phyloP scores from a whole-genome alignment of 768 basidiomycete species.

The Suillus placidus region DNA sequence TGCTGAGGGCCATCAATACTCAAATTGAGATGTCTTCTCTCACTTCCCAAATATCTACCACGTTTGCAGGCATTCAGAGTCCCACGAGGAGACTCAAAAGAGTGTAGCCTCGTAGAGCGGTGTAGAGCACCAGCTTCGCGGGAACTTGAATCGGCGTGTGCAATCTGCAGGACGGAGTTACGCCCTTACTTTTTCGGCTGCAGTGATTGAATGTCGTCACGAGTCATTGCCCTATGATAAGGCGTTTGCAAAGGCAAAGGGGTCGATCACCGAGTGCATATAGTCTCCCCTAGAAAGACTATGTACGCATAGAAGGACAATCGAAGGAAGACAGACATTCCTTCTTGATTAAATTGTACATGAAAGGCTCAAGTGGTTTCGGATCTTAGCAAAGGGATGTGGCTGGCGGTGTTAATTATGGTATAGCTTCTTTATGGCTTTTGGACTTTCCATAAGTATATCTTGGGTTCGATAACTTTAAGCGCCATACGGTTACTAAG shows the following conservation, averaged over 20 bases:
- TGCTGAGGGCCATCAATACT: not conserved
- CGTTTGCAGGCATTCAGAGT: not conserved
- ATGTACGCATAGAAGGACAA: not conserved
- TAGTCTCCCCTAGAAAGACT: not conserved
- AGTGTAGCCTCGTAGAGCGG: not conserved
- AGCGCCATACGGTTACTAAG: not conserved
- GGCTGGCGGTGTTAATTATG: not conserved
- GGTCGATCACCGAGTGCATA: not conserved
- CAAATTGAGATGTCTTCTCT: not conserved
- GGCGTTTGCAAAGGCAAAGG: slow-evolving; percentile 6
- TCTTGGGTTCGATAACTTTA: not conserved
- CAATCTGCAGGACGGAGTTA: not conserved
- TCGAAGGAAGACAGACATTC: not conserved
- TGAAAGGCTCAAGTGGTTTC: not conserved
- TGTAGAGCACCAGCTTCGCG: not conserved
- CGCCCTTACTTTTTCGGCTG: not conserved
- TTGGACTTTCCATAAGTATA: not conserved
- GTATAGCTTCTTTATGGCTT: not conserved
- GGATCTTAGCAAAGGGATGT: not conserved
- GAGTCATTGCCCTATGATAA: not conserved
- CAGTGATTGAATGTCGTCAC: not conserved
- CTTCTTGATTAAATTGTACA: not conserved
- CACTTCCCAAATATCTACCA: not conserved
- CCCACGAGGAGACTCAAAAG: not conserved
- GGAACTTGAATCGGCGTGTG: slow-evolving; percentile 1